These are phyloP conservation scores for Triticum dicoccoides DNA, from an alignment of 176 grass and related monocot species.

Conservation along the genomic window DNA sequence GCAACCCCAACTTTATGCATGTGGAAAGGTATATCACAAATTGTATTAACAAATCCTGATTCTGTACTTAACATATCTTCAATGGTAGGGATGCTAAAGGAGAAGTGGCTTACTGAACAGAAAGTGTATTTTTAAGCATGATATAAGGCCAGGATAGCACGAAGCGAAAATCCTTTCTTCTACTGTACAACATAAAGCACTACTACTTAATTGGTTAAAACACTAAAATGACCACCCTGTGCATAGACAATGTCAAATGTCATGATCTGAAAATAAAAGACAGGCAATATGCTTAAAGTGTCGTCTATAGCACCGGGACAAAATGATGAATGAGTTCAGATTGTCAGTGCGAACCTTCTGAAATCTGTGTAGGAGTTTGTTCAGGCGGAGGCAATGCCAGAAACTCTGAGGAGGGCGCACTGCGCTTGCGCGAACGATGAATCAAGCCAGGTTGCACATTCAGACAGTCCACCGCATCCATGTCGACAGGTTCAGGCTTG, in stretches of 20 bases:
- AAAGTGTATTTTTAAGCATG: too few relatives aligned
- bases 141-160: too few relatives aligned
- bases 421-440: background rate
- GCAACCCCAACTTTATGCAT: background rate
- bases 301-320: background rate
- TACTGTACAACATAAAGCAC: too few relatives aligned
- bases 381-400: background rate
- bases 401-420: background rate
- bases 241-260: background rate
- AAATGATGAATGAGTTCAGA: background rate
- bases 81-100: too few relatives aligned
- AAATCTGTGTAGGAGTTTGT: background rate
- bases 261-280: background rate
- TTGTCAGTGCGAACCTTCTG: background rate
- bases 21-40: background rate
- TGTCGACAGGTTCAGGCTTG: conserved; percentile 38
- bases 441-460: background rate
- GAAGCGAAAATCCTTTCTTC: too few relatives aligned
- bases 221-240: too few relatives aligned
- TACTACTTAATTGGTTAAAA: too few relatives aligned
- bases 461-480: background rate
- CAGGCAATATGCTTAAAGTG: background rate
- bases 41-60: background rate
- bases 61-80: too few relatives aligned
- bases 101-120: too few relatives aligned